Base-by-base conservation (phyloP, 495 filamentous ascomycete genomes). In the Achaetomiella virescens region DNA sequence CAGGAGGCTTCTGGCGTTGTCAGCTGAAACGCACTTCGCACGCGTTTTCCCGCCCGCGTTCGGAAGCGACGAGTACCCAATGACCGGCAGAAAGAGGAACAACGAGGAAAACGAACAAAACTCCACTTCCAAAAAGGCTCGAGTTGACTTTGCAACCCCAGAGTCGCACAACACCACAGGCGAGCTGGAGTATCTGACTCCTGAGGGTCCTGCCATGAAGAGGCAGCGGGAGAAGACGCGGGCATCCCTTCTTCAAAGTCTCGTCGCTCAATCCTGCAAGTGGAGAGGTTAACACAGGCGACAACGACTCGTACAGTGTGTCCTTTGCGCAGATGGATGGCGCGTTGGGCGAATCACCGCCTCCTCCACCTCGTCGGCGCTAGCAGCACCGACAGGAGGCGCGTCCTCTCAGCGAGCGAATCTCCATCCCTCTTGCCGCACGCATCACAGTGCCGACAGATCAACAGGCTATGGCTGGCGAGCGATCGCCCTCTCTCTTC, bases 281-380 rank as follows among this genome's bases (percentile, higher is more conserved):
- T 22, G 45, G 33, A 33, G 3, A 48, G n/a, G n/a, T n/a, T 21
- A 6, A n/a, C 25, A 20, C 33, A 15, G 7, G 20, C 10, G 12
- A 25, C 1, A 33, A 17, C 31, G 41, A 40, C 41, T 6, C 21
- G 7, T 22, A 2, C 6, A 33, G n/a, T 41, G 18, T 41, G 15
- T 18, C 24, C 21, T 18, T 55, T 2, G 18, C 21, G 6, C 53
- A 55, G 21, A 40, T 48, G 44, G 53, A 55, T 33, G 48, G 48
- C 5, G 3, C 35, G 0, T 50, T 10, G 3, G 46, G 22, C 18
- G 46, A 48, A 4, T 31, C 27, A 4, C n/a, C 25, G 35, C 35
- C 48, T 8, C 17, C 14, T 21, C 29, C 18, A 48, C 6, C 12
- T 21, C 43, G 45, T 24, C 49, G 9, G 10, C 36, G 33, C 6